A percentile compares a stretch with the other conserved stretches of the same genome.
These are phyloP conservation scores for Dactylonectria macrodidyma DNA, from an alignment of 2,329 filamentous ascomycete species.

Conservation along the genomic window DNA sequence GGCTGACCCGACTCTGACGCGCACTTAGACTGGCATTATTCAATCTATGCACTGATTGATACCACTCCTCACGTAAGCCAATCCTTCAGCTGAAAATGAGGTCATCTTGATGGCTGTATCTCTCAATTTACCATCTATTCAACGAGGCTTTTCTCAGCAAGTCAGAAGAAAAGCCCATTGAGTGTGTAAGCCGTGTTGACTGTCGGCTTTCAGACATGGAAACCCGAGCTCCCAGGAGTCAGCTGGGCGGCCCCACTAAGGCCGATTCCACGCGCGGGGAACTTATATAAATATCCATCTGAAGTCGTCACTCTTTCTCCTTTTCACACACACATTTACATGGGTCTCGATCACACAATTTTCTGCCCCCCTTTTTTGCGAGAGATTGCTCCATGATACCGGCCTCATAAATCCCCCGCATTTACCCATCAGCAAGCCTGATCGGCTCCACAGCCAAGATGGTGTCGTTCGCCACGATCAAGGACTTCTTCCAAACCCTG, in stretches of 20 bases:
- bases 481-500: conserved; percentile 52
- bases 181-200: not conserved
- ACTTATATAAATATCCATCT: conserved; percentile 16
- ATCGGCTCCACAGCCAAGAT: conserved; percentile 37
- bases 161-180: no score
- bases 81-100: not conserved
- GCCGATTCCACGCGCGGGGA: conserved; percentile 4
- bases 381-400: not conserved
- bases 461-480: conserved; percentile 42
- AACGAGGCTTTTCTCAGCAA: no score
- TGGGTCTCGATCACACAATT: not conserved
- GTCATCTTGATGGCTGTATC: no score
- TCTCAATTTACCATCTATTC: no score
- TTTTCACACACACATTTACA: not conserved
- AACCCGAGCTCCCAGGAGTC: not conserved
- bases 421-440: not conserved
- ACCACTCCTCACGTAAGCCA: not conserved
- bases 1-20: not conserved
- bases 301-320: not conserved
- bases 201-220: not conserved
- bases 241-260: conserved; percentile 9
- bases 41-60: not conserved
- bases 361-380: conserved; percentile 4
- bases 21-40: not conserved
- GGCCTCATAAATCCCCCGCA: not conserved